phyloP scores from a whole-genome alignment of 78 protist species.

The Dictyostelium capitatum region DNA sequence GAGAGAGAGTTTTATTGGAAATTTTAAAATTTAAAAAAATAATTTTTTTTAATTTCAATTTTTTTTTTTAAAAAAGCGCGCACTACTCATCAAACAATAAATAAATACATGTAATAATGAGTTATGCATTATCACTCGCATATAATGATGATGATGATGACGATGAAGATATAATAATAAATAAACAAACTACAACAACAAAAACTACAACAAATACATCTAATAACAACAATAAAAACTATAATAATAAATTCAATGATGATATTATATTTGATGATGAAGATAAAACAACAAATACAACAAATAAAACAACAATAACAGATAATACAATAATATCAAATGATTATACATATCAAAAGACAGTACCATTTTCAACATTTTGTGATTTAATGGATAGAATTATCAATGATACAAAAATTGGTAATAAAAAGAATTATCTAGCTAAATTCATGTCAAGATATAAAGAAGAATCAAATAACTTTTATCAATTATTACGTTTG shows the following conservation, averaged over 20 bases:
- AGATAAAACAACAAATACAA: neutral
- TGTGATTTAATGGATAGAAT: constrained; percentile 72
- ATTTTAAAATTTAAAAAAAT: no score
- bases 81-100: no score
- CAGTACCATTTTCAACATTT: constrained; percentile 78
- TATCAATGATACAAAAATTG: constrained; percentile 21
- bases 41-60: no score
- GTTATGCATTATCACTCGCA: neutral
- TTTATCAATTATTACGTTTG: constrained; percentile 86
- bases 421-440: constrained; percentile 39
- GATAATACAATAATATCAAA: neutral
- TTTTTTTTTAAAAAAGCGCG: no score
- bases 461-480: constrained; percentile 57
- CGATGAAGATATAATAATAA: neutral
- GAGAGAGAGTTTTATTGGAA: no score
- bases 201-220: neutral
- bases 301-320: no score
- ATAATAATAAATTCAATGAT: neutral
- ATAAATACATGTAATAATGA: no score
- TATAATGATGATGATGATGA: neutral
- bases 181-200: neutral
- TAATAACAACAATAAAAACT: neutral
- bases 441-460: constrained; percentile 53
- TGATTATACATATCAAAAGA: constrained; percentile 74
- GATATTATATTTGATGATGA: neutral